These are phyloP conservation scores for Sarcodon aspratus DNA, from an alignment of 768 basidiomycete species.

Conservation along the genomic window DNA sequence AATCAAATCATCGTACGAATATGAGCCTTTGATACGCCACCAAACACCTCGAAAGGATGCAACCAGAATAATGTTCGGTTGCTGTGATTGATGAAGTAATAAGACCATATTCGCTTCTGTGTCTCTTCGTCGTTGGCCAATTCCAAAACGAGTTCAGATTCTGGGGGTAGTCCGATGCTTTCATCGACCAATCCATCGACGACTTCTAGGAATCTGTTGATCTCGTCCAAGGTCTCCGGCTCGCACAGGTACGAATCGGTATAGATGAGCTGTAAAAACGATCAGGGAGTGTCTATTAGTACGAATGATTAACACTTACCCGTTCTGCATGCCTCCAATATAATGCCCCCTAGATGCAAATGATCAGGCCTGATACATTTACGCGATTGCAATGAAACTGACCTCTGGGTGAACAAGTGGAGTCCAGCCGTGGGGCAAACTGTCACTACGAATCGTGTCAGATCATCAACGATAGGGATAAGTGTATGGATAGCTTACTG, in stretches of 20 bases:
- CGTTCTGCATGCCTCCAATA: background rate
- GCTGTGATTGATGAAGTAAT: slow-evolving; percentile 39
- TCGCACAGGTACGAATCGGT: background rate
- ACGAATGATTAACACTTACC: background rate
- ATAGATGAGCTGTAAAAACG: background rate
- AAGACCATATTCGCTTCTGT: slow-evolving; percentile 14
- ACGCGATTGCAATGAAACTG: background rate
- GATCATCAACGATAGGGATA: no score
- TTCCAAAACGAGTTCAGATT: background rate
- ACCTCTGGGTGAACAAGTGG: background rate
- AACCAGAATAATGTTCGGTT: slow-evolving; percentile 39
- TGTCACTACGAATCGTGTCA: no score
- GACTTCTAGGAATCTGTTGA: background rate
- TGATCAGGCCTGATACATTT: background rate
- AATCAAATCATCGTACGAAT: slow-evolving; percentile 10
- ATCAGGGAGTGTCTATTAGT: background rate
- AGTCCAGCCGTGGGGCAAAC: background rate
- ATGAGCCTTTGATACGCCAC: slow-evolving; percentile 5
- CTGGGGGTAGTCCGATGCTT: background rate
- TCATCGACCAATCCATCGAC: background rate
- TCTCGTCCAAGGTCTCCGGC: background rate
- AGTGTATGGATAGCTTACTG: no score
- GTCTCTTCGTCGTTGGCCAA: background rate
- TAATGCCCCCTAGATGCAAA: background rate
- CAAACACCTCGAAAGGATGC: slow-evolving; percentile 23